phyloP scores from a whole-genome alignment of 441 rosid genomes.

The Adansonia gregorii region DNA sequence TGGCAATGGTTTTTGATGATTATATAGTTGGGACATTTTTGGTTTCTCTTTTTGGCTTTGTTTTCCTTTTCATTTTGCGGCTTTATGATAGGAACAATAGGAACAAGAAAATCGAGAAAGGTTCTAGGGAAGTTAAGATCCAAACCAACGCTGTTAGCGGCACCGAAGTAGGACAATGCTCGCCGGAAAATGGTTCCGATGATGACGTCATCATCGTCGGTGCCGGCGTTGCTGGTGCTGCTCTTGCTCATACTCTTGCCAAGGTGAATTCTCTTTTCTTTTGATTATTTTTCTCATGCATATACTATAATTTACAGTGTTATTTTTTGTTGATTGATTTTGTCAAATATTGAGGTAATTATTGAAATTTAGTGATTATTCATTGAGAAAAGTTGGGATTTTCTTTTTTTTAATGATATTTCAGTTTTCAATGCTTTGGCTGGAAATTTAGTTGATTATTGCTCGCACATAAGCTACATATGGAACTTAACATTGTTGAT shows the following conservation, averaged over 20 bases:
- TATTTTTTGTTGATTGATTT: too few species aligned
- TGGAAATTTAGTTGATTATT: neutral
- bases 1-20: constrained; percentile 32
- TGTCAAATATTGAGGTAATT: too few species aligned
- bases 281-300: neutral
- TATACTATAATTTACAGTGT: too few species aligned
- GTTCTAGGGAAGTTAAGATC: constrained; percentile 2
- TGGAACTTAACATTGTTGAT: neutral
- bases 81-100: constrained; percentile 8
- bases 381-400: too few species aligned
- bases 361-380: too few species aligned
- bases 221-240: too few species aligned
- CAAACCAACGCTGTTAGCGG: constrained; percentile 27
- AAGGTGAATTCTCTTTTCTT: neutral
- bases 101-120: constrained; percentile 23
- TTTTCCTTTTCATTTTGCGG: constrained; percentile 43
- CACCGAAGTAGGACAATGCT: constrained; percentile 22
- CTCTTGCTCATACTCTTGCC: too few species aligned
- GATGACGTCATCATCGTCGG: constrained; percentile 57
- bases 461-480: neutral
- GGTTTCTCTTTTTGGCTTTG: constrained; percentile 46
- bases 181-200: constrained; percentile 29
- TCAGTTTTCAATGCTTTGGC: neutral
- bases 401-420: neutral
- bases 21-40: constrained; percentile 43